Percentiles rank a stretch among this genome's conserved stretches.
phyloP scores from a whole-genome alignment of 2,329 filamentous ascomycete species.

The Aspergillus texensis region DNA sequence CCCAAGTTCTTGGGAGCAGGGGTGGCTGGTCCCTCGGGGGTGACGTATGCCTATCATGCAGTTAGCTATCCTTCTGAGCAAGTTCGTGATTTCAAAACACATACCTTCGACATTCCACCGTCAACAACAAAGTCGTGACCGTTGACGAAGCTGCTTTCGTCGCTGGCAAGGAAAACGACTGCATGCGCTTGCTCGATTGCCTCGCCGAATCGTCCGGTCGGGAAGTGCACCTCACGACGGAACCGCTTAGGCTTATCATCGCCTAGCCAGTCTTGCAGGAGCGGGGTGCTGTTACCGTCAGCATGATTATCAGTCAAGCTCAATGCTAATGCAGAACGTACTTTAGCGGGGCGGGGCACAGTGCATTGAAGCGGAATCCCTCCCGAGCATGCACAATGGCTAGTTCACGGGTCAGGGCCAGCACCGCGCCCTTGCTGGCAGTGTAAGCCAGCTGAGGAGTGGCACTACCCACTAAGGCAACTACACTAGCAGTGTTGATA shows the following conservation, averaged over 20 bases:
- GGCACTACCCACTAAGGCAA: constrained; percentile 82
- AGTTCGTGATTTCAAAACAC: not conserved
- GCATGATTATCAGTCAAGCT: not conserved
- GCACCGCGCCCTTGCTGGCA: constrained; percentile 87
- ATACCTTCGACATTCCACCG: constrained; percentile 79
- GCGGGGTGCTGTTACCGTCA: constrained; percentile 63
- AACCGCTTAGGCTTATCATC: constrained; percentile 80
- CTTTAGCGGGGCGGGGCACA: constrained; percentile 90
- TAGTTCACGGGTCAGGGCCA: constrained; percentile 86
- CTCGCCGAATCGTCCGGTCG: constrained; percentile 84
- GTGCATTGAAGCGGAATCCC: constrained; percentile 83
- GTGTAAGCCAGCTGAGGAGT: constrained; percentile 93
- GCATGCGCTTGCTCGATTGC: constrained; percentile 89
- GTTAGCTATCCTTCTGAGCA: not conserved
- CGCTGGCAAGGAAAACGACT: constrained; percentile 82
- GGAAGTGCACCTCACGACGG: constrained; percentile 87
- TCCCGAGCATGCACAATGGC: constrained; percentile 91
- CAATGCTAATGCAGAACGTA: constrained; percentile 31
- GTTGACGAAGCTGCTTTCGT: constrained; percentile 88
- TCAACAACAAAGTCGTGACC: constrained; percentile 93
- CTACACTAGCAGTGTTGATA: constrained; percentile 90
- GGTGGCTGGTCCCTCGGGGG: constrained; percentile 61
- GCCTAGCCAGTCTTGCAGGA: constrained; percentile 91
- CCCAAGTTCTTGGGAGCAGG: constrained; percentile 56
- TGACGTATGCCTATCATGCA: constrained; percentile 65